These are phyloP conservation scores for Cryptosporidium baileyi DNA, from an alignment of 169 alveolate genomes.

Conservation along the genomic window DNA sequence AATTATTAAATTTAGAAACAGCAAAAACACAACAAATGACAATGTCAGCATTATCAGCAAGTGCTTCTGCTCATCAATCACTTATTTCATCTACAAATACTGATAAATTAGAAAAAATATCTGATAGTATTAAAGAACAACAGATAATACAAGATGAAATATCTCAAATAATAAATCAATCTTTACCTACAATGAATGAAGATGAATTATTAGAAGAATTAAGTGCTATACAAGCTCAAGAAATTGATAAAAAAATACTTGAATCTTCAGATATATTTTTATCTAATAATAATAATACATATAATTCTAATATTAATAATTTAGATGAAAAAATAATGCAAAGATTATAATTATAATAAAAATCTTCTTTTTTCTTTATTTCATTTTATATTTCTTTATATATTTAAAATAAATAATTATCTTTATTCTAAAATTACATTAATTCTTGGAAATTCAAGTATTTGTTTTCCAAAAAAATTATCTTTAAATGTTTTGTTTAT, in stretches of 20 bases:
- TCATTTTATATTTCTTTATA: background rate
- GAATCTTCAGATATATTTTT: slow-evolving; percentile 55
- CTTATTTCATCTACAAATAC: slow-evolving; percentile 35
- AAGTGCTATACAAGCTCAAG: slow-evolving; percentile 68
- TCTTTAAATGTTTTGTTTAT: slow-evolving; percentile 25
- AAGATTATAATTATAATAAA: slow-evolving; percentile 2
- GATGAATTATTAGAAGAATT: slow-evolving; percentile 50
- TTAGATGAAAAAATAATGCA: slow-evolving; percentile 47
- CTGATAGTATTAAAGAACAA: slow-evolving; percentile 56
- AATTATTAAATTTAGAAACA: slow-evolving; percentile 50
- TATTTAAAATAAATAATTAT: background rate
- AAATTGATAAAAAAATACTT: slow-evolving; percentile 43
- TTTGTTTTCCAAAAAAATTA: slow-evolving; percentile 18
- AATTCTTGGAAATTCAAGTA: slow-evolving; percentile 37
- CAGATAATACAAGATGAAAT: slow-evolving; percentile 53
- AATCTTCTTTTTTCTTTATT: background rate
- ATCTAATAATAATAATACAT: background rate
- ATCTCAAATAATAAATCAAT: slow-evolving; percentile 63
- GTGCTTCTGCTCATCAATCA: slow-evolving; percentile 61
- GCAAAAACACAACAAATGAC: slow-evolving; percentile 66
- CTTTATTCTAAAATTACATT: background rate
- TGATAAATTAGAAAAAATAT: slow-evolving; percentile 45
- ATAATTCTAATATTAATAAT: slow-evolving; percentile 20
- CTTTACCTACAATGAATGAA: slow-evolving; percentile 67
- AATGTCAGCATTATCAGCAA: slow-evolving; percentile 66